Evolutionary conservation across 129 eudicot genomes (phyloP).

Genomic region (Arctium minus): DNA sequence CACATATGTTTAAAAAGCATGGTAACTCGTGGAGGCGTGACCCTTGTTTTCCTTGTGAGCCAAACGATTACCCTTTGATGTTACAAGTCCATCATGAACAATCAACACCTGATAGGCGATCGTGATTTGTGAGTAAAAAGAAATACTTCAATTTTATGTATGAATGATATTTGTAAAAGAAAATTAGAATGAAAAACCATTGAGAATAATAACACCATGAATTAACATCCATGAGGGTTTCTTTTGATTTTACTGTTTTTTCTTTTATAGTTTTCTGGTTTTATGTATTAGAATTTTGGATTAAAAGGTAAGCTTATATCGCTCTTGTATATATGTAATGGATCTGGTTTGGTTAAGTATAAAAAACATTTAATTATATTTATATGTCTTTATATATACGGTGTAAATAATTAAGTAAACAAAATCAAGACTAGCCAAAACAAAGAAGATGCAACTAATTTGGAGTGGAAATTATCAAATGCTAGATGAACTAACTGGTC

Average conservation of each 20-base stretch:
- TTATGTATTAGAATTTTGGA: background rate
- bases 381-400: too few relatives aligned
- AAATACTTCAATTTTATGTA: background rate
- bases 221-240: background rate
- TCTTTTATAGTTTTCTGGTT: background rate
- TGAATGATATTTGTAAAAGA: background rate
- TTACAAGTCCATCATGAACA: background rate
- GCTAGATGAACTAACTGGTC: too few relatives aligned
- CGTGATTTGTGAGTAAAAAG: too few relatives aligned
- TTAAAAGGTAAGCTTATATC: background rate
- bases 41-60: conserved; percentile 63
- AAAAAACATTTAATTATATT: too few relatives aligned
- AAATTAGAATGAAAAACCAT: background rate
- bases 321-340: background rate
- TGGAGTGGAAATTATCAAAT: too few relatives aligned
- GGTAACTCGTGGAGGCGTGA: conserved; percentile 45
- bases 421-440: background rate
- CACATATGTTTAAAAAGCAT: conserved; percentile 45
- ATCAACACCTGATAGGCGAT: background rate
- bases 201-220: background rate
- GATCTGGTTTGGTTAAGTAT: background rate
- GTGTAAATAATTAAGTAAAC: background rate
- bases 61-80: conserved; percentile 26
- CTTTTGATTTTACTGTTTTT: background rate
- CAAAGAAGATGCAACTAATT: too few relatives aligned